These are phyloP conservation scores for Heterobasidion occidentale DNA, from an alignment of 1,284 basidiomycete genomes.

Conservation along the genomic window DNA sequence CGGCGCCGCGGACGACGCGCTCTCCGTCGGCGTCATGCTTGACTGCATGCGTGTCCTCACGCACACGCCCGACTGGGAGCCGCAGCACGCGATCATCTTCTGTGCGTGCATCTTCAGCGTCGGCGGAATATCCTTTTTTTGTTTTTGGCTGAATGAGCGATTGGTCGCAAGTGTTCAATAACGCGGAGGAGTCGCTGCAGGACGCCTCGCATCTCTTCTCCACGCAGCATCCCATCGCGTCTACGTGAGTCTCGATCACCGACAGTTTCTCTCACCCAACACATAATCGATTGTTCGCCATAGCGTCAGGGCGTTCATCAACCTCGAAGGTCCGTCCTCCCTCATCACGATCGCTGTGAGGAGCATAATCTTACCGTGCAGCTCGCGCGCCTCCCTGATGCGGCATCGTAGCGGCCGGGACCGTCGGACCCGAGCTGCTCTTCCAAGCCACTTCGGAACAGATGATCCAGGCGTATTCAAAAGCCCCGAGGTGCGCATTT, in stretches of 20 bases:
- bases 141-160: background rate
- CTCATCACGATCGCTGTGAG: background rate
- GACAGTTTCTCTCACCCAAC: background rate
- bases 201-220: constrained; percentile 92
- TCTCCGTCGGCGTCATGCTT: constrained; percentile 88
- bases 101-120: constrained; percentile 37
- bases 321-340: constrained; percentile 72
- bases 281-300: background rate
- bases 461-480: constrained; percentile 89
- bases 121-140: background rate
- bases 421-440: constrained; percentile 81
- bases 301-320: constrained; percentile 84
- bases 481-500: constrained; percentile 59
- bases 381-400: background rate
- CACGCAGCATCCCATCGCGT: constrained; percentile 73
- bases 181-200: constrained; percentile 92
- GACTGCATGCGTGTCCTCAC: constrained; percentile 82
- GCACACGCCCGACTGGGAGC: constrained; percentile 64
- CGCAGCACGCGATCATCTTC: constrained; percentile 81
- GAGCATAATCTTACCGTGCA: background rate
- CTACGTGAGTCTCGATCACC: constrained; percentile 42
- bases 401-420: constrained; percentile 64
- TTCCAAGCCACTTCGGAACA: constrained; percentile 95
- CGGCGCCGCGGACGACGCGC: constrained; percentile 85
- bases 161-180: constrained; percentile 74